Evolutionary conservation across 129 eudicot species (phyloP), one percentile per base, ranked within the genome.

Genomic region (Pulicaria dysenterica): DNA sequence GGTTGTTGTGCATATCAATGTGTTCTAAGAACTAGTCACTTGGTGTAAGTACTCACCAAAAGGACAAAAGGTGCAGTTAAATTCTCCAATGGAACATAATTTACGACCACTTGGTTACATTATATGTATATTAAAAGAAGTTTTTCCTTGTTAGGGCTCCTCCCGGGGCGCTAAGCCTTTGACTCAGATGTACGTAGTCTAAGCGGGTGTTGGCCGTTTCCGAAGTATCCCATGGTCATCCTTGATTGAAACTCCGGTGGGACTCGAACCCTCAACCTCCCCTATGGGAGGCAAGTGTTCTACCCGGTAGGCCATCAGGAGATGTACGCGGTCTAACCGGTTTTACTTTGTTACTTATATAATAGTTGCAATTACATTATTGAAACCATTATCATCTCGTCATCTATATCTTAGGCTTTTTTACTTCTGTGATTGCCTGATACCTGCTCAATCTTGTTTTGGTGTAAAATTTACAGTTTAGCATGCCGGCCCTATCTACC

Each of bases 1-100:
- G 39, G 36, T 34, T 60, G 46, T 67, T 53, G 50, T 19, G 64
- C 24, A 69, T 16, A 39, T 48, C 24, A 17, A 13, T 12, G 14
- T 43, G 59, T 68, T 39, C 38, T 38, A 40, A 70, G 64, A 70
- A 17, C 74, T 54, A 40, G 64, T 53, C 69, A 34, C 42, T 73
- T 46, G 45, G 38, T 59, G 19, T 73, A 45, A 38, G 40, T 37
- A 12, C 31, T 16, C 15, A 73, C 51, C 14, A 4, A 38, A 13
- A 17, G 38, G 45, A n/a, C n/a, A n/a, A n/a, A n/a, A n/a, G n/a
- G 73, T 42, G 42, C 58, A 17, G 40, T 19, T 17, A 14, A 74
- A 24, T 63, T 51, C 4, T 3, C 34, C 12, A 7, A 73, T 7
- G 64, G 19, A 16, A 63, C 44, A 50, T 11, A 63, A 4, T 40